Evolutionary conservation across 176 grass and related monocot genomes (phyloP).

Genomic region (Olyra latifolia): DNA sequence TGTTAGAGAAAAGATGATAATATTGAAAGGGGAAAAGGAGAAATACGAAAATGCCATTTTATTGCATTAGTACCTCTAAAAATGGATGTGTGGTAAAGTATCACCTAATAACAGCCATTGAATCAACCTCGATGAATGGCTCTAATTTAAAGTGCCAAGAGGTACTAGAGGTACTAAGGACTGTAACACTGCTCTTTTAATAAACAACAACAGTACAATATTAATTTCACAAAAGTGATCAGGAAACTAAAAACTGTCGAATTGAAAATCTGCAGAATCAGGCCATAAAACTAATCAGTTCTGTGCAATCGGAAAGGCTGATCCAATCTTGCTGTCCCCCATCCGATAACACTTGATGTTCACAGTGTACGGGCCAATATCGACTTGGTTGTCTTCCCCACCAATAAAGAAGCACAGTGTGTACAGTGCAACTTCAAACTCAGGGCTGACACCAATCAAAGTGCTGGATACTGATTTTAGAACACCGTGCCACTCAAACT

Average conservation of each 20-base stretch:
- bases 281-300: conserved; percentile 42
- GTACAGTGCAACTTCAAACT: conserved; percentile 93
- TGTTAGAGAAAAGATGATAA: too few species aligned
- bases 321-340: conserved; percentile 83
- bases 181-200: conserved; percentile 7
- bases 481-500: conserved; percentile 91
- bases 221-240: not conserved
- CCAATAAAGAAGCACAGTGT: conserved; percentile 90
- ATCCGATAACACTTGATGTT: conserved; percentile 91
- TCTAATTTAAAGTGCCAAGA: too few species aligned
- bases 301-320: conserved; percentile 82
- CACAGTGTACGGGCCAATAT: conserved; percentile 71
- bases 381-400: conserved; percentile 74
- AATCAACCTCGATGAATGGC: too few species aligned
- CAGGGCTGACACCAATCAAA: conserved; percentile 89
- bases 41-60: too few species aligned
- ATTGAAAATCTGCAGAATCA: conserved; percentile 13
- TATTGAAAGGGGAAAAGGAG: too few species aligned
- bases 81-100: too few species aligned
- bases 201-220: not conserved
- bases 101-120: too few species aligned
- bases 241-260: not conserved
- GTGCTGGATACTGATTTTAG: conserved; percentile 92
- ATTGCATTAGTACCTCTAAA: too few species aligned
- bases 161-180: too few species aligned